These are phyloP conservation scores for Yamadazyma membranifaciens DNA, from an alignment of 1,139 yeast genomes.

Conservation along the genomic window DNA sequence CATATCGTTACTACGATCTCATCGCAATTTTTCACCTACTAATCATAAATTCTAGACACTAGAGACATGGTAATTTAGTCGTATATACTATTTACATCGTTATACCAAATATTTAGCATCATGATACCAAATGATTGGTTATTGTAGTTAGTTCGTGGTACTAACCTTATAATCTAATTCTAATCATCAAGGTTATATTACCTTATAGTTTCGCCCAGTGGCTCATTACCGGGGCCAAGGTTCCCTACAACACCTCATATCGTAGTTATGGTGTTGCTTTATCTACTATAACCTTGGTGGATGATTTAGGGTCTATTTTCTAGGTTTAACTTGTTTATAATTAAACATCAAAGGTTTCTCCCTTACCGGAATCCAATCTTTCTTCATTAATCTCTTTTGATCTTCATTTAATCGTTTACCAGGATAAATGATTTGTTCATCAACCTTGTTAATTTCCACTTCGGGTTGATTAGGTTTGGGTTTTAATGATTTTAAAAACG, in stretches of 20 bases:
- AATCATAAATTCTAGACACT: not conserved
- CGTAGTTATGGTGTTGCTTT: too few species aligned
- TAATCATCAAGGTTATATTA: too few species aligned
- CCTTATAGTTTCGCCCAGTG: too few species aligned
- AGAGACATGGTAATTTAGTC: not conserved
- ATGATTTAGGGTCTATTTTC: constrained; percentile 9
- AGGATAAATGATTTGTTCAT: constrained; percentile 71
- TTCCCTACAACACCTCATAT: too few species aligned
- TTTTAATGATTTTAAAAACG: constrained; percentile 52
- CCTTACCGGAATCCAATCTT: constrained; percentile 63
- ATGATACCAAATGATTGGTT: too few species aligned
- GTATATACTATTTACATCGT: constrained; percentile 6
- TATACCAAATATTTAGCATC: too few species aligned
- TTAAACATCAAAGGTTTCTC: constrained; percentile 35
- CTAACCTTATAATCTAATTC: too few species aligned
- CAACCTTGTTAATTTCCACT: constrained; percentile 56
- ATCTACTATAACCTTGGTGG: too few species aligned
- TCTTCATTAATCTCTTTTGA: constrained; percentile 43
- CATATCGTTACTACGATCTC: constrained; percentile 1
- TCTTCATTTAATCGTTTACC: constrained; percentile 56
- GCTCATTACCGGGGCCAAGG: too few species aligned
- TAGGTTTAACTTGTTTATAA: constrained; percentile 21
- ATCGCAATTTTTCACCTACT: constrained; percentile 1
- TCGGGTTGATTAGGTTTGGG: constrained; percentile 23
- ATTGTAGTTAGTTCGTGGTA: too few species aligned